These are phyloP conservation scores for Pisolithus microcarpus DNA, from an alignment of 768 basidiomycete genomes.

Conservation along the genomic window DNA sequence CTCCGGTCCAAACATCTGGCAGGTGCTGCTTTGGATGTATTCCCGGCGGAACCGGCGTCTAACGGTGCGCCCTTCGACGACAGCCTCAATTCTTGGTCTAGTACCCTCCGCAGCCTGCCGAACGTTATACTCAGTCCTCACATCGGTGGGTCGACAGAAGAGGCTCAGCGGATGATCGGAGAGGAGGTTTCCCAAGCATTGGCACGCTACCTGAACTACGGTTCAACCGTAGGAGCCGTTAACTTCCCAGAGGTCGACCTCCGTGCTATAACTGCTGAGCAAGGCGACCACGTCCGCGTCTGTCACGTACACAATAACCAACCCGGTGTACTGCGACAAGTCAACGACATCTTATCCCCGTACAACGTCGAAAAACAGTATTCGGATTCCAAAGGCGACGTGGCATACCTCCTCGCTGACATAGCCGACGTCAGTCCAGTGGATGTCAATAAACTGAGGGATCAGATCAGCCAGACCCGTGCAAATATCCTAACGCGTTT, in stretches of 20 bases:
- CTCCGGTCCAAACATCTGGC: conserved; percentile 80
- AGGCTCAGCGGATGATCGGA: conserved; percentile 96
- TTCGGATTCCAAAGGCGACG: conserved; percentile 91
- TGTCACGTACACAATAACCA: conserved; percentile 96
- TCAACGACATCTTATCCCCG: conserved; percentile 90
- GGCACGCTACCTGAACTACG: conserved; percentile 85
- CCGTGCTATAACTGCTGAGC: conserved; percentile 81
- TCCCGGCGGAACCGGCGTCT: conserved; percentile 84
- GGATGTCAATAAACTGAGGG: conserved; percentile 73
- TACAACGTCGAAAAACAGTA: conserved; percentile 99
- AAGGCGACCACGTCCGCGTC: conserved; percentile 74
- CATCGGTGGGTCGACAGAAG: conserved; percentile 98
- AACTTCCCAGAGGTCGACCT: conserved; percentile 99
- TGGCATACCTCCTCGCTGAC: conserved; percentile 96
- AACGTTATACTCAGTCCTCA: conserved; percentile 98
- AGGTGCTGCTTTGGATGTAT: conserved; percentile 91
- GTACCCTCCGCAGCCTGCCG: conserved; percentile 61
- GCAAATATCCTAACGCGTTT: conserved; percentile 89
- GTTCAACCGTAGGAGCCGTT: conserved; percentile 86
- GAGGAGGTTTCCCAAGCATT: conserved; percentile 86
- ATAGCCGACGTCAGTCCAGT: conserved; percentile 82
- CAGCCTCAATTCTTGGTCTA: conserved; percentile 79
- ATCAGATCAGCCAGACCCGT: conserved; percentile 67
- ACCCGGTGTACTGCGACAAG: conserved; percentile 88
- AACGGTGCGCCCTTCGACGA: conserved; percentile 91